Evolutionary conservation across 768 basidiomycete genomes (phyloP).

Genomic region (Boletus barrowsii): DNA sequence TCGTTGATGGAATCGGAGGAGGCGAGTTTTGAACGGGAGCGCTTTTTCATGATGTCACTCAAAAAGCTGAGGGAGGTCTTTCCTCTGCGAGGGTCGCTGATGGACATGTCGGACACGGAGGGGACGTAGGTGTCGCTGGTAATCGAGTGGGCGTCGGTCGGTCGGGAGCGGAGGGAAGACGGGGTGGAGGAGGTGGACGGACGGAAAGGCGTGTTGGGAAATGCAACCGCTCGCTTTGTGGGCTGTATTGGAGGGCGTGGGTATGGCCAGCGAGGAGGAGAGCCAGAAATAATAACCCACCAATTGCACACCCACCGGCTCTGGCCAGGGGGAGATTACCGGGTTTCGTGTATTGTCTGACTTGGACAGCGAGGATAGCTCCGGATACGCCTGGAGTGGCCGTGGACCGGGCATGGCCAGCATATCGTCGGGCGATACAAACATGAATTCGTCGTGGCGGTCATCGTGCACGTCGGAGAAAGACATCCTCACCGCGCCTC

Average conservation of each 20-base stretch:
- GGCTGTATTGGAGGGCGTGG: constrained; percentile 14
- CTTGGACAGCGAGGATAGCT: neutral
- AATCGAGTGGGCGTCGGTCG: constrained; percentile 29
- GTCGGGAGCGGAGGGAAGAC: constrained; percentile 28
- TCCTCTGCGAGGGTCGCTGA: constrained; percentile 40
- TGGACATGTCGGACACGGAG: constrained; percentile 35
- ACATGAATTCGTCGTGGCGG: constrained; percentile 10
- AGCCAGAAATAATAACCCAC: neutral
- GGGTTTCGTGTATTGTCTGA: constrained; percentile 2
- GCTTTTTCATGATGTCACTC: constrained; percentile 40
- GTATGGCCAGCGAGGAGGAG: neutral
- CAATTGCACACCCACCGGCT: too few species aligned
- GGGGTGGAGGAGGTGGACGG: constrained; percentile 33
- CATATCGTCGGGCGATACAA: constrained; percentile 8
- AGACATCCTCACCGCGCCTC: constrained; percentile 10
- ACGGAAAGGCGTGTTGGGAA: constrained; percentile 31
- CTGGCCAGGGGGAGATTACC: constrained; percentile 21
- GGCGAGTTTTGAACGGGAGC: constrained; percentile 39
- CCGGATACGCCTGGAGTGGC: constrained; percentile 11
- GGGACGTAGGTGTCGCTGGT: constrained; percentile 26
- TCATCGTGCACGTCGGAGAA: constrained; percentile 2
- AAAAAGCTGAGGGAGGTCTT: constrained; percentile 46
- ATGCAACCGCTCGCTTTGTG: constrained; percentile 19
- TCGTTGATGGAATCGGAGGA: constrained; percentile 31
- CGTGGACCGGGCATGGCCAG: neutral